Evolutionary conservation across 1,284 basidiomycete species (phyloP), one percentile per base, ranked within the genome.

Genomic region (Apiotrichum domesticum): DNA sequence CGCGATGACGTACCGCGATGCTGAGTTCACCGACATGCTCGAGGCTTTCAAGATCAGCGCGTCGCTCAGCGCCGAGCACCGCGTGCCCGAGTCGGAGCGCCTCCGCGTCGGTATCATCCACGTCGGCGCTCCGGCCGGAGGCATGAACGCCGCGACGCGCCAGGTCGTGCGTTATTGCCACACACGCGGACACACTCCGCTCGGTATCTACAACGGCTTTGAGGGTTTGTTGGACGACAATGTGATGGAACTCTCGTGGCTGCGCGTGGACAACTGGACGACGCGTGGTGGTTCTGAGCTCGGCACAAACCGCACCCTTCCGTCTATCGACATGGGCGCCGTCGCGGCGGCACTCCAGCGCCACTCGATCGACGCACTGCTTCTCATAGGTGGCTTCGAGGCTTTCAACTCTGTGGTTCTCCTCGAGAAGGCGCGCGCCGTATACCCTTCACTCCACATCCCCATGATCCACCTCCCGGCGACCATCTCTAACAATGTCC

Each of bases 71-170:
- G 79, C 80, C 9, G 80, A 82, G 46, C 80, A 84, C 54, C 79
- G 79, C 52, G 74, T 93, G 6, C 86, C 89, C 0, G 77, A 82
- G 52, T 76, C 81, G 48, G 79, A 87, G 87, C 81, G 86, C 55
- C 85, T 97, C 77, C 84, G 89, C 29, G 80, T 98, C 59, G 94
- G 86, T 39, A 90, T 98, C 69, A 87, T 97, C 78, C 92, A 97
- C 69, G 86, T 95, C 69, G 95, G 95, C 59, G 96, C 96, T 1
- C 95, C 96, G 3, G 94, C 95, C 3, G 94, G 95, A 56, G 95
- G 96, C 10, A 98, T 98, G 91, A 98, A 98, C 72, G 94, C 94
- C 1, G 95, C 95, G 0, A 97, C 93, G 0, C 87, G 95, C 46
- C 87, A 94, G 37, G 92, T 91, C 1, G 92, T 90, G 6, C 87